Percentiles rank a stretch among this genome's conserved stretches.
Evolutionary conservation across 2,329 filamentous ascomycete genomes (phyloP).

Genomic region (Fulvia fulva): DNA sequence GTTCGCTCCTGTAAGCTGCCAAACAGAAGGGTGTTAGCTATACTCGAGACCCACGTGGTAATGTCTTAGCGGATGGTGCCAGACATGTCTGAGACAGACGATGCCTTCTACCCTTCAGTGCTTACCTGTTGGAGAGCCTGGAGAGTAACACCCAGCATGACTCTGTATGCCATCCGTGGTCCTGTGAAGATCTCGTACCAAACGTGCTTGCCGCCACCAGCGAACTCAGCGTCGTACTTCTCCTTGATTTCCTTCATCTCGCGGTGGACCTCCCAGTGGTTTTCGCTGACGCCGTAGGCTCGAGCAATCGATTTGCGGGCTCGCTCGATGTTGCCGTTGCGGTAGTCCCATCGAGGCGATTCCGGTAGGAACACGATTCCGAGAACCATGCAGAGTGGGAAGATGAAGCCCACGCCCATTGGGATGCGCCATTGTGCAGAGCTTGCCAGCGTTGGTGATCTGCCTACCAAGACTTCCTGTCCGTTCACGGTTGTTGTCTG

Average conservation of each 20-base stretch:
- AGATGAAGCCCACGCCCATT: conserved; percentile 57
- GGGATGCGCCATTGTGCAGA: conserved; percentile 60
- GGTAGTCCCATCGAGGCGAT: conserved; percentile 56
- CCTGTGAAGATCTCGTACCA: conserved; percentile 65
- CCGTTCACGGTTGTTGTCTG: not conserved
- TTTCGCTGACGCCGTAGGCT: conserved; percentile 53
- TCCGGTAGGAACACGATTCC: conserved; percentile 56
- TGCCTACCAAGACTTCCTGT: too few species aligned
- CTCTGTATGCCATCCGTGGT: conserved; percentile 65
- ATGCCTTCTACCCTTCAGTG: too few species aligned
- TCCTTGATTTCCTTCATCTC: conserved; percentile 55
- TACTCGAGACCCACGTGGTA: too few species aligned
- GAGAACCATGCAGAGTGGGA: conserved; percentile 50
- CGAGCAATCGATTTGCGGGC: conserved; percentile 51
- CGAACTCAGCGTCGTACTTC: conserved; percentile 53
- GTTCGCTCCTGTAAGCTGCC: conserved; percentile 64
- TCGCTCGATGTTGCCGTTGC: conserved; percentile 50
- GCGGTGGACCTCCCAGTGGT: conserved; percentile 51
- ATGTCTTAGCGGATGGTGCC: too few species aligned
- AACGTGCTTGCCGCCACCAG: conserved; percentile 47
- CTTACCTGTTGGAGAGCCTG: conserved; percentile 66
- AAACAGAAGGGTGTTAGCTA: too few species aligned
- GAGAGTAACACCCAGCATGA: conserved; percentile 57
- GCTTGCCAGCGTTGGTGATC: not conserved
- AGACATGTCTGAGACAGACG: too few species aligned